These are phyloP conservation scores for Kazachstania viticola DNA, from an alignment of 805 yeast genomes.

Conservation along the genomic window DNA sequence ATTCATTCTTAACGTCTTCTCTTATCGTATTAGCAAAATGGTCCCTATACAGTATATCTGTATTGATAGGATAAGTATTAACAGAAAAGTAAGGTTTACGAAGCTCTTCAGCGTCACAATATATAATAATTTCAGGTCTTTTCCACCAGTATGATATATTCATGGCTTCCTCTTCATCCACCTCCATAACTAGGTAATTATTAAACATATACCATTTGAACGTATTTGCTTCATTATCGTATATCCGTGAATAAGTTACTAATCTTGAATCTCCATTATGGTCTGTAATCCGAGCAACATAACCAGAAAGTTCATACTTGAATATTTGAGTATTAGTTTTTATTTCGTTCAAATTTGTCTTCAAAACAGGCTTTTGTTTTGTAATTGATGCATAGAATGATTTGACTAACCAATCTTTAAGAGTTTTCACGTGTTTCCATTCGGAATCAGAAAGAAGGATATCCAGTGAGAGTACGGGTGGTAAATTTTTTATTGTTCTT, in stretches of 20 bases:
- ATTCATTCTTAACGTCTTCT: conserved; percentile 47
- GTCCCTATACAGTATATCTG: conserved; percentile 58
- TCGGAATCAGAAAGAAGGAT: conserved; percentile 45
- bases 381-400: conserved; percentile 41
- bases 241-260: conserved; percentile 45
- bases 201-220: conserved; percentile 74
- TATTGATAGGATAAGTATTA: conserved; percentile 45
- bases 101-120: conserved; percentile 38
- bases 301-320: conserved; percentile 56
- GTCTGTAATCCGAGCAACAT: conserved; percentile 55
- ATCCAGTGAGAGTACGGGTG: conserved; percentile 56
- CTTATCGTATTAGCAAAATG: conserved; percentile 60
- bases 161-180: conserved; percentile 68
- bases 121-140: conserved; percentile 60
- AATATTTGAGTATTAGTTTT: conserved; percentile 21
- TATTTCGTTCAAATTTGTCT: conserved; percentile 20
- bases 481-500: conserved; percentile 40
- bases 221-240: conserved; percentile 20
- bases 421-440: conserved; percentile 37
- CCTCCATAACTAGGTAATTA: conserved; percentile 74
- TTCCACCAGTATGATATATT: conserved; percentile 72
- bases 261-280: conserved; percentile 43
- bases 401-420: conserved; percentile 48
- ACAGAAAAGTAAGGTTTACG: conserved; percentile 36
- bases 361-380: conserved; percentile 30